Base-by-base conservation (phyloP, 2,329 filamentous ascomycete species). In the Penicillium sp. region DNA sequence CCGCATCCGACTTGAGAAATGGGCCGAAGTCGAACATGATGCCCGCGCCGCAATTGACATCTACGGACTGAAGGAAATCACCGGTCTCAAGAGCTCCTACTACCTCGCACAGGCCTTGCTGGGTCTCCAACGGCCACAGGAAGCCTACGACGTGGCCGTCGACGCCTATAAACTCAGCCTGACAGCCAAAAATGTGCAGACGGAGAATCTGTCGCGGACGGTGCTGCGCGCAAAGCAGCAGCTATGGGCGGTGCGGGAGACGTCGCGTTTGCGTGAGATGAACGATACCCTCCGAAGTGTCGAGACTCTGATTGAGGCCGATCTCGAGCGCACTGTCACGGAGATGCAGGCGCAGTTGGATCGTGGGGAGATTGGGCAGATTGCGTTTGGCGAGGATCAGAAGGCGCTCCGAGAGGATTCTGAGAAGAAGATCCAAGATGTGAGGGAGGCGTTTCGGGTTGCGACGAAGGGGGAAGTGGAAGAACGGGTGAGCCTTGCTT, bases 81-180 rank as follows among this genome's bases (percentile, higher is more conserved):
- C 70, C 31, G 81, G 78, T 54, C 83, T 94, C 71, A 97, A 97
- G 68, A 88, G 86, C 6, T 79, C 81, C 58, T 94, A 85, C 65
- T 87, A 89, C 60, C 78, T 94, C 17, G 83, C 87, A 3, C 86
- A 94, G 66, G 88, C 90, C 0, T 82, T 94, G 51, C 73, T 94
- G n/a, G 77, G 77, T 1, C 75, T 94, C 2, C 74, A 80, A 35
- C 79, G 85, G 51, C 83, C 80, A 23, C 80, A 87, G 43, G 84
- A 84, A 57, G 89, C 90, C 0, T 75, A 94, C 10, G 67, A 74
- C 1, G 80, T 80, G 42, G 87, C 86, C 1, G 71, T 83, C 16
- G 75, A 70, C 25, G 91, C 91, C 7, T 94, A 95, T 66, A 69
- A 78, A 3, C 68, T 84, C 4, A 89, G 85, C 63, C 72, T 81